These are phyloP conservation scores for Xerocomus spinulosus DNA, from an alignment of 768 basidiomycete genomes.

Conservation along the genomic window DNA sequence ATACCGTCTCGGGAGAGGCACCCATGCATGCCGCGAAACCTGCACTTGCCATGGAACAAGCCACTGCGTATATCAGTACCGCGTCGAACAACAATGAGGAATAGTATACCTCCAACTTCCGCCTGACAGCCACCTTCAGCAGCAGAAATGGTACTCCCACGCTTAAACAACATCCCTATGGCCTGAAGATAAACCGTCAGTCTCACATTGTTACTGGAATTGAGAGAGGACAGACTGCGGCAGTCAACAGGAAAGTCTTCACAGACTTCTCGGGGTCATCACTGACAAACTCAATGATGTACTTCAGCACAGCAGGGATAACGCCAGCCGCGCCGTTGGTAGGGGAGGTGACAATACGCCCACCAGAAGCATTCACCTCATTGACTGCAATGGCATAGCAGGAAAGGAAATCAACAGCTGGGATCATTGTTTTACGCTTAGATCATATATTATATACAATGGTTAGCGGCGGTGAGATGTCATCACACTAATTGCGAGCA, in stretches of 20 bases:
- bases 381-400: slow-evolving; percentile 95
- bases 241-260: slow-evolving; percentile 85
- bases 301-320: slow-evolving; percentile 89
- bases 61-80: slow-evolving; percentile 46
- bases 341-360: slow-evolving; percentile 91
- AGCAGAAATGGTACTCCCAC: slow-evolving; percentile 94
- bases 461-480: slow-evolving; percentile 2
- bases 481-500: neutral
- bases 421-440: slow-evolving; percentile 81
- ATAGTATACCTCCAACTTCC: slow-evolving; percentile 76
- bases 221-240: slow-evolving; percentile 50
- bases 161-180: slow-evolving; percentile 93
- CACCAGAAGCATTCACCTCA: slow-evolving; percentile 91
- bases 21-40: slow-evolving; percentile 96
- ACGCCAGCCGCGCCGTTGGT: slow-evolving; percentile 94
- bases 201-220: neutral
- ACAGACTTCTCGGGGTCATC: slow-evolving; percentile 88
- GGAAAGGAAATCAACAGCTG: slow-evolving; percentile 89
- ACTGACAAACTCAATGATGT: slow-evolving; percentile 86
- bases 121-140: slow-evolving; percentile 96
- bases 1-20: slow-evolving; percentile 75
- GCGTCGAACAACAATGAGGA: neutral
- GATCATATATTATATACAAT: neutral
- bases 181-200: slow-evolving; percentile 44
- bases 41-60: slow-evolving; percentile 93